Conservation (phyloP, 208 protist species). For the Paratrypanosoma confusum region DNA sequence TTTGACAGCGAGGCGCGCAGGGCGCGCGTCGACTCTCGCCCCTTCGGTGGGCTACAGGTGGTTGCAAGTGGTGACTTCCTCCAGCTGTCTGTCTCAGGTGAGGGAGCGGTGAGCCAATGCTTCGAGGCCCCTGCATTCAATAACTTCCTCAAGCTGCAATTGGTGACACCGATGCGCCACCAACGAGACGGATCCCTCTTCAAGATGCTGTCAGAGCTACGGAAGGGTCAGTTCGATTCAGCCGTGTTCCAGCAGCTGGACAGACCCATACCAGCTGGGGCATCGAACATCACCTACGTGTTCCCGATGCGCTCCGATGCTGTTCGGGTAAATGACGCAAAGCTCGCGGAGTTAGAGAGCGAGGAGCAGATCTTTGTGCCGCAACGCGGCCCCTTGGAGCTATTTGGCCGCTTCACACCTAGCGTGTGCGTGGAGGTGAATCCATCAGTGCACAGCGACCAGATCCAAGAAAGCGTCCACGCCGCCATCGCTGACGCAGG, state of each 20-base stretch:
- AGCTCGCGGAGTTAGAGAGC: constrained; percentile 49
- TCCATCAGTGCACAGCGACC: not conserved
- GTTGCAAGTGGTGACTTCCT: constrained; percentile 89
- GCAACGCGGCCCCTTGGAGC: constrained; percentile 60
- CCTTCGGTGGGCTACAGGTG: constrained; percentile 87
- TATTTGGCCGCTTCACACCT: constrained; percentile 52
- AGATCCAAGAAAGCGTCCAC: not conserved
- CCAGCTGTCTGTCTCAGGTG: constrained; percentile 55
- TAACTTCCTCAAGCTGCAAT: constrained; percentile 35
- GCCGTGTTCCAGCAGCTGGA: constrained; percentile 32
- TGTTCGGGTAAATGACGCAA: constrained; percentile 58
- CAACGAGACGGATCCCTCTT: constrained; percentile 34
- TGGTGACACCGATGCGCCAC: constrained; percentile 81
- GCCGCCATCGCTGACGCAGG: too few relatives aligned
- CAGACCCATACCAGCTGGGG: constrained; percentile 27
- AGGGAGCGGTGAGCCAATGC: constrained; percentile 17
- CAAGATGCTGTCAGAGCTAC: constrained; percentile 41
- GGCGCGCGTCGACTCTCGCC: constrained; percentile 37
- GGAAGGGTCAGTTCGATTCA: constrained; percentile 41
- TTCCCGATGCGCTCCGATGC: constrained; percentile 65
- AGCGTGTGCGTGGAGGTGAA: constrained; percentile 37
- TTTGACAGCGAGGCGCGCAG: constrained; percentile 74
- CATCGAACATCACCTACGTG: constrained; percentile 63
- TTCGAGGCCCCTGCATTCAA: constrained; percentile 51
- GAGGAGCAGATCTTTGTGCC: constrained; percentile 56